phyloP scores from a whole-genome alignment of 371 early-diverging fungal species.

The Mucor mucedo region DNA sequence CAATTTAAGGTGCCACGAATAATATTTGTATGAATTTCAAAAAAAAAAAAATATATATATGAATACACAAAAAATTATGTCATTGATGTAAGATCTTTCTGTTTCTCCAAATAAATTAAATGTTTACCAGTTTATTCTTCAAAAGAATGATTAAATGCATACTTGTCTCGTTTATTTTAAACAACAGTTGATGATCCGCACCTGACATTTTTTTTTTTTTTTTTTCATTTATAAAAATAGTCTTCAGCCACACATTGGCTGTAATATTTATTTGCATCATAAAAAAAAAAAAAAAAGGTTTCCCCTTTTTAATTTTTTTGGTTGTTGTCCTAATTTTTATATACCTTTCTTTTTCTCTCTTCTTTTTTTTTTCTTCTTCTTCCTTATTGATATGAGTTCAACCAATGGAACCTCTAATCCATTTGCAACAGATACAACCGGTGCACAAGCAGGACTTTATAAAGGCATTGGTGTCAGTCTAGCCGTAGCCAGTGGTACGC shows the following conservation, averaged over 20 bases:
- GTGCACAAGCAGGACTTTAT: slow-evolving; percentile 55
- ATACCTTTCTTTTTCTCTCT: neutral
- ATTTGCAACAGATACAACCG: slow-evolving; percentile 33
- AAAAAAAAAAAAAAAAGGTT: neutral
- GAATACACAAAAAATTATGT: no score
- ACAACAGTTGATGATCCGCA: neutral
- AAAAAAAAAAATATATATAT: no score
- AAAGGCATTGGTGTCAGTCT: slow-evolving; percentile 87
- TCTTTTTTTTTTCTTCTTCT: neutral
- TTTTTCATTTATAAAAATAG: neutral
- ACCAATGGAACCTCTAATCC: slow-evolving; percentile 35
- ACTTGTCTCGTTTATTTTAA: neutral
- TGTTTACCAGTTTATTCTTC: no score
- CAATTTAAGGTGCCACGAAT: no score
- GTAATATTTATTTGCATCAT: slow-evolving; percentile 1
- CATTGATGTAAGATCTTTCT: no score
- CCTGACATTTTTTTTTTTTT: neutral
- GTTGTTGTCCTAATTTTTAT: neutral
- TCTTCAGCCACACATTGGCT: slow-evolving; percentile 6
- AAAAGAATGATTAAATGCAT: neutral
- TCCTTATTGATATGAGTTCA: slow-evolving; percentile 20
- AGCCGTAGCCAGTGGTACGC: slow-evolving; percentile 73
- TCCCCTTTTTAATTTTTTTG: neutral
- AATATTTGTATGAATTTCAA: no score
- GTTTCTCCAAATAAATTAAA: no score